Evolutionary conservation across 768 basidiomycete genomes (phyloP).

Genomic region (Phylloporus arenicola): DNA sequence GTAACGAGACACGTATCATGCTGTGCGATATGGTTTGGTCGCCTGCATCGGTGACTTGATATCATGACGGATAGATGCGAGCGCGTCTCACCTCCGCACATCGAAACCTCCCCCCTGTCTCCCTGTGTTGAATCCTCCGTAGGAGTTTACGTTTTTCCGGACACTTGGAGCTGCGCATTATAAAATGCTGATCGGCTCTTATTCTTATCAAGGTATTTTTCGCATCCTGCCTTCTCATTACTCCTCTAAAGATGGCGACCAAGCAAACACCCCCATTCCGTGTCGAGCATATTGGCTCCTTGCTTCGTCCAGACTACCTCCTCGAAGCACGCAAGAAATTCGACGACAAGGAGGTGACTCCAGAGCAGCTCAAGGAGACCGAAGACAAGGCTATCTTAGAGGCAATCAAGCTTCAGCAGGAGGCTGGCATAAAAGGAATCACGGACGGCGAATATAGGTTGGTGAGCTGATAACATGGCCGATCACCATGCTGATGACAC

Average conservation of each 20-base stretch:
- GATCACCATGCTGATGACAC: conserved; percentile 1
- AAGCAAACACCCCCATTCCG: conserved; percentile 39
- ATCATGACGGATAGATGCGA: no score
- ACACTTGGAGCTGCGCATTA: not conserved
- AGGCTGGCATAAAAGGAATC: conserved; percentile 37
- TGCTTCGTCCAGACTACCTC: conserved; percentile 38
- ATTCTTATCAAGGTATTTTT: not conserved
- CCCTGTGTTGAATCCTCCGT: no score
- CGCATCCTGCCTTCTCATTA: not conserved
- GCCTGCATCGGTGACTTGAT: no score
- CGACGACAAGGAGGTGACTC: conserved; percentile 31
- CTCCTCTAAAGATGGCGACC: conserved; percentile 9
- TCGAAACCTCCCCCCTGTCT: no score
- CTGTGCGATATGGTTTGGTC: no score
- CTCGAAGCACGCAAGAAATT: conserved; percentile 34
- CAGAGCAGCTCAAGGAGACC: conserved; percentile 31
- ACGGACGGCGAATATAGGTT: conserved; percentile 40
- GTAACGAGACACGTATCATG: no score
- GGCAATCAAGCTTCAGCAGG: conserved; percentile 35
- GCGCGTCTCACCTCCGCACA: no score
- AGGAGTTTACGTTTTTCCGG: not conserved
- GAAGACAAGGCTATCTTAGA: conserved; percentile 37
- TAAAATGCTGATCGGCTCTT: not conserved
- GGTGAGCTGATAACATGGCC: conserved; percentile 17
- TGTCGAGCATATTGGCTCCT: conserved; percentile 42